phyloP scores from a whole-genome alignment of 2,329 filamentous ascomycete genomes.

The Fonsecaea pedrosoi region DNA sequence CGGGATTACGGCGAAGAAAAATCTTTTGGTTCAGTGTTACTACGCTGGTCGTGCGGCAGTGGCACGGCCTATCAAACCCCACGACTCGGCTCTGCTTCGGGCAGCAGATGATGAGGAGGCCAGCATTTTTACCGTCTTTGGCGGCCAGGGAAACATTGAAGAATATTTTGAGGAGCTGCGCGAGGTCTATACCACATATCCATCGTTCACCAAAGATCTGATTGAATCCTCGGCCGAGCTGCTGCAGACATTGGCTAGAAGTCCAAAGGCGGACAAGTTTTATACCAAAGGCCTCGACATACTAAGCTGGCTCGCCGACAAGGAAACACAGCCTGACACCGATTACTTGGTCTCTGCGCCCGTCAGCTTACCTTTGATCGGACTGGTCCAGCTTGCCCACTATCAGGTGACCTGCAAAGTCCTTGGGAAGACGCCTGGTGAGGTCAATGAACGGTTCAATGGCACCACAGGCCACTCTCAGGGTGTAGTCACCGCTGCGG shows the following conservation, averaged over 20 bases:
- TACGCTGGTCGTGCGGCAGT: conserved; percentile 84
- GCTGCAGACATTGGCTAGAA: conserved; percentile 81
- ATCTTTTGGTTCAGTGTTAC: conserved; percentile 87
- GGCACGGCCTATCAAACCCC: conserved; percentile 84
- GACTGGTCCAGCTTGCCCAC: conserved; percentile 92
- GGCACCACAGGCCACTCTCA: conserved; percentile 97
- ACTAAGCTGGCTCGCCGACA: conserved; percentile 88
- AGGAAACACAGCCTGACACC: conserved; percentile 86
- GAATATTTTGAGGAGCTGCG: conserved; percentile 99
- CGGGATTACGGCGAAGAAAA: conserved; percentile 91
- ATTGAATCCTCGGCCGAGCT: conserved; percentile 81
- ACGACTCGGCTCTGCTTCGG: conserved; percentile 90
- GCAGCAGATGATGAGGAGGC: conserved; percentile 84
- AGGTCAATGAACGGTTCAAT: conserved; percentile 80
- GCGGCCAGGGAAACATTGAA: conserved; percentile 97
- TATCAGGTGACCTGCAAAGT: conserved; percentile 94
- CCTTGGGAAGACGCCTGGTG: conserved; percentile 85
- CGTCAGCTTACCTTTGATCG: conserved; percentile 94
- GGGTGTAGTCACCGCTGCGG: conserved; percentile 90
- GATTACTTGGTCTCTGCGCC: conserved; percentile 95
- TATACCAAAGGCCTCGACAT: conserved; percentile 97
- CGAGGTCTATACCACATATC: conserved; percentile 88
- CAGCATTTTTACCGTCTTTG: conserved; percentile 90
- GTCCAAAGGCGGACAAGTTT: conserved; percentile 88
- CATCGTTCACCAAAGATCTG: conserved; percentile 86